Evolutionary conservation across 768 basidiomycete genomes (phyloP).

Genomic region (Piloderma croceum): DNA sequence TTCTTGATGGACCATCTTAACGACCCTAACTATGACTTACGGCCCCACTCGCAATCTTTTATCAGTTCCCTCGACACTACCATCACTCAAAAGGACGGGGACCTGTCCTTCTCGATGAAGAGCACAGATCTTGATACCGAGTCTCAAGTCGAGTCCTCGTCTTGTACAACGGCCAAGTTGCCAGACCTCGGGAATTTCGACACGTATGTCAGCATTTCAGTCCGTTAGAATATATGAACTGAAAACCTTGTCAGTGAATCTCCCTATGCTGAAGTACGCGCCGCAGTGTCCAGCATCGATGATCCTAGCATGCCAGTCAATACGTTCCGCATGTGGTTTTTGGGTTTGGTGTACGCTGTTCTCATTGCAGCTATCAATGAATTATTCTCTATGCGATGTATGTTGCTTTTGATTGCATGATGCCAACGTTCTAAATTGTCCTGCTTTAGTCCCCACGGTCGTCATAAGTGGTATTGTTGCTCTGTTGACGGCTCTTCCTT

Average conservation of each 20-base stretch:
- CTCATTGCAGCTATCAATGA: slow-evolving; percentile 63
- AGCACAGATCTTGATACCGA: slow-evolving; percentile 49
- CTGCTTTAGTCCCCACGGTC: slow-evolving; percentile 8
- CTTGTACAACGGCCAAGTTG: too few species aligned
- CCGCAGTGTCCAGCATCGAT: slow-evolving; percentile 66
- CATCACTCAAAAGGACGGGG: slow-evolving; percentile 34
- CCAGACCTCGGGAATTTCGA: too few species aligned
- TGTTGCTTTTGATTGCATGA: slow-evolving; percentile 39
- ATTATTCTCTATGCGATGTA: slow-evolving; percentile 75
- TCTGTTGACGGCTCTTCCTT: slow-evolving; percentile 64
- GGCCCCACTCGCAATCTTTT: slow-evolving; percentile 28
- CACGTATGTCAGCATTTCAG: too few species aligned
- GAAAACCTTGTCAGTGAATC: slow-evolving; percentile 56
- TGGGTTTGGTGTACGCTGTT: slow-evolving; percentile 69
- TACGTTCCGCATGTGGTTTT: slow-evolving; percentile 63
- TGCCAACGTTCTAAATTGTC: neutral
- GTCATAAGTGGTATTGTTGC: slow-evolving; percentile 56
- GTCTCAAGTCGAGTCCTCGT: slow-evolving; percentile 36
- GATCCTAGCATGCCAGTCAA: slow-evolving; percentile 56
- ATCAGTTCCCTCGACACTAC: slow-evolving; percentile 32
- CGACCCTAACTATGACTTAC: slow-evolving; percentile 73
- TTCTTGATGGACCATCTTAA: slow-evolving; percentile 70
- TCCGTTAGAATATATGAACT: too few species aligned
- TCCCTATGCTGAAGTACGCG: slow-evolving; percentile 68
- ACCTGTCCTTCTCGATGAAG: slow-evolving; percentile 39